A percentile compares a stretch with the other conserved stretches of the same genome.
phyloP scores from a whole-genome alignment of 345 rosid genomes.

The Bruguiera sexangula region DNA sequence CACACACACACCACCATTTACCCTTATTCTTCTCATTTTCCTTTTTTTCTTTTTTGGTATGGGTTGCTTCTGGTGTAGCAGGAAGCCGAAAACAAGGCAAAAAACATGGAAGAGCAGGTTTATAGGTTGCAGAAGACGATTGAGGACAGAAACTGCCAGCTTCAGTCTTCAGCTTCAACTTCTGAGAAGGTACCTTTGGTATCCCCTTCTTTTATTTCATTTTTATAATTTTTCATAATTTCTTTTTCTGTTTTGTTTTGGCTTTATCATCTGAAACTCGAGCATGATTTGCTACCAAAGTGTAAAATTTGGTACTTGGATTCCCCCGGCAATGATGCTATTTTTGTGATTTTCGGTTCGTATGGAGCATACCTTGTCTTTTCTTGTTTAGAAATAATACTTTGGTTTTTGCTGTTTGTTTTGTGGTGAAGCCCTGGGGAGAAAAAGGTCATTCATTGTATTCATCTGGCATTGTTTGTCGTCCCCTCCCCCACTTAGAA shows the following conservation, averaged over 20 bases:
- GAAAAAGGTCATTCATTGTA: constrained; percentile 16
- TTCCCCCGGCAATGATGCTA: constrained; percentile 11
- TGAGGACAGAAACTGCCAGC: constrained; percentile 58
- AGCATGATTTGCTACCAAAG: constrained; percentile 13
- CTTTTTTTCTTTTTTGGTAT: not conserved
- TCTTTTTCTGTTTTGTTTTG: not conserved
- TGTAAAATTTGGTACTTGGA: constrained; percentile 5
- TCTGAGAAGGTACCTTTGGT: constrained; percentile 63
- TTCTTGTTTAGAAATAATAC: constrained; percentile 13
- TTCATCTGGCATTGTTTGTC: constrained; percentile 1
- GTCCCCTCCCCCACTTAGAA: not conserved
- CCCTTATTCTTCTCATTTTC: not conserved
- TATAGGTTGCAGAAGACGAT: constrained; percentile 42
- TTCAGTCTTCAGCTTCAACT: constrained; percentile 58
- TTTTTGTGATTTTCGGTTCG: constrained; percentile 5
- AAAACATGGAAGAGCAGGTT: constrained; percentile 61
- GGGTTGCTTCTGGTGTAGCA: constrained; percentile 21
- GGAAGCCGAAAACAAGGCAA: constrained; percentile 81
- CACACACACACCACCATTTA: too few species aligned
- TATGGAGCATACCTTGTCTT: constrained; percentile 10
- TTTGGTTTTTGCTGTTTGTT: constrained; percentile 26
- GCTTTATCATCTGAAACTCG: constrained; percentile 12
- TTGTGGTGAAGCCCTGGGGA: constrained; percentile 29
- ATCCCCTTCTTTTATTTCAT: not conserved
- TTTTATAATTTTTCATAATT: not conserved